Base-by-base conservation (phyloP, 345 rosid species). In the Adansonia digitata region DNA sequence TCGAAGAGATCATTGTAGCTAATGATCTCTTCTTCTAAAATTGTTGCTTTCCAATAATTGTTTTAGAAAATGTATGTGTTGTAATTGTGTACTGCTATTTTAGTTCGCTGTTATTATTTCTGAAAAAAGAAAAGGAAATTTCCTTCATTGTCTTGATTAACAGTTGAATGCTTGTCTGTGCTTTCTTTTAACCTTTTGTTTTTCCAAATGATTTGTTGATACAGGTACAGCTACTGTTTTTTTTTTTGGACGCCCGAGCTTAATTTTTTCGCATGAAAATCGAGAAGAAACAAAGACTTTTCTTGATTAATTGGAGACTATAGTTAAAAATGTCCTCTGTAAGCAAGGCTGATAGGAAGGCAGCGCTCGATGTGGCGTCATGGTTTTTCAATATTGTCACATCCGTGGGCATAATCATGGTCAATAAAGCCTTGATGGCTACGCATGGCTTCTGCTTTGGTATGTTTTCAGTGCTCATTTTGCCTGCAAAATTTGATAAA, bases 351-450 rank as follows among this genome's bases (percentile, higher is more conserved):
- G 90, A 96, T 73, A 86, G 63, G 82, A 96, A 90, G 80, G 97
- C 94, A 14, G 52, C 92, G 22, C 64, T 88, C n/a, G 99, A 96
- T 85, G 88, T 86, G 29, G 97, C 97, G 31, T 89, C 99, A 70
- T 96, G 99, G 99, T 79, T 92, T 77, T 96, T 96, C 90, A 96
- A 96, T 72, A 92, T 96, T 45, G 97, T 96, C 77, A 92, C 98
- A 5, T 96, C 99, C 31, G 99, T 96, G 75, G 99, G 99, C 52
- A 93, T 96, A 65, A 96, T 96, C 77, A 89, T 96, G 18, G 98
- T 93, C 64, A 96, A 96, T 83, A 96, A 96, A 82, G 98, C 97
- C 39, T 80, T 96, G 73, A 93, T 96, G 99, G 97, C 97, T 62
- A 85, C 93, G 17, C 87, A 96, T 42, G 99, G 99, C 69, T 96